These are phyloP conservation scores for Neurospora sp. DNA, from an alignment of 495 filamentous ascomycete species.

Conservation along the genomic window DNA sequence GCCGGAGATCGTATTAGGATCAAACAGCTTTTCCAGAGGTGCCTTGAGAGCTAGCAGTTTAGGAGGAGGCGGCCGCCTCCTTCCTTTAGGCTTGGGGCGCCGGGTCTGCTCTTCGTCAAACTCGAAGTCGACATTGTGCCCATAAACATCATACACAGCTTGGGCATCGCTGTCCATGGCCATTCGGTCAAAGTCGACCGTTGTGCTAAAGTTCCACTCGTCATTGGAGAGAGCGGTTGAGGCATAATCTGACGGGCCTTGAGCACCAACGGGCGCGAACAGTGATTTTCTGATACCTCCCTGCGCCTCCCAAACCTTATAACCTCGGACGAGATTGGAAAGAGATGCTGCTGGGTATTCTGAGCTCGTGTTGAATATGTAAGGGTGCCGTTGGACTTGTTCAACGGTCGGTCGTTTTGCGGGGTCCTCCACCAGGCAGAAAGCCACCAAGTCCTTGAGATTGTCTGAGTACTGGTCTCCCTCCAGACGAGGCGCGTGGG, in stretches of 20 bases:
- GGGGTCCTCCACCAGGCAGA: slow-evolving; percentile 68
- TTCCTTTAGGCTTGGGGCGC: slow-evolving; percentile 27
- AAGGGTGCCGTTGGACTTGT: slow-evolving; percentile 52
- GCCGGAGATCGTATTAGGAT: slow-evolving; percentile 45
- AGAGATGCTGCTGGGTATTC: slow-evolving; percentile 61
- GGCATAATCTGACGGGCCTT: slow-evolving; percentile 36
- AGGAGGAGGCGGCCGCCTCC: slow-evolving; percentile 39
- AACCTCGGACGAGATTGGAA: slow-evolving; percentile 66
- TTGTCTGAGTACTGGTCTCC: slow-evolving; percentile 65
- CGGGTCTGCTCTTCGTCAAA: slow-evolving; percentile 34
- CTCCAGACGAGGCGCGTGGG: slow-evolving; percentile 59
- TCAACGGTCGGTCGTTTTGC: slow-evolving; percentile 61
- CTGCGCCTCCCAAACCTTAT: slow-evolving; percentile 73
- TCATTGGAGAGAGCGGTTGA: slow-evolving; percentile 40
- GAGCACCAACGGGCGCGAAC: slow-evolving; percentile 66
- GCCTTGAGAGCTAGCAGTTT: slow-evolving; percentile 37
- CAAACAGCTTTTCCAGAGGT: slow-evolving; percentile 47
- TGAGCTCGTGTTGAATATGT: slow-evolving; percentile 50
- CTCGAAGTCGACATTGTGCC: slow-evolving; percentile 36
- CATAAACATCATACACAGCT: slow-evolving; percentile 42
- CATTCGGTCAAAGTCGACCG: slow-evolving; percentile 66
- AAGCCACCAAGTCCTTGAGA: slow-evolving; percentile 67
- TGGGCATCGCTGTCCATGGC: slow-evolving; percentile 36
- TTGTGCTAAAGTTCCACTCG: slow-evolving; percentile 91
- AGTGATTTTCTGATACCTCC: slow-evolving; percentile 79